These are phyloP conservation scores for Nakazawaea sp. DNA, from an alignment of 805 yeast species.

Conservation along the genomic window DNA sequence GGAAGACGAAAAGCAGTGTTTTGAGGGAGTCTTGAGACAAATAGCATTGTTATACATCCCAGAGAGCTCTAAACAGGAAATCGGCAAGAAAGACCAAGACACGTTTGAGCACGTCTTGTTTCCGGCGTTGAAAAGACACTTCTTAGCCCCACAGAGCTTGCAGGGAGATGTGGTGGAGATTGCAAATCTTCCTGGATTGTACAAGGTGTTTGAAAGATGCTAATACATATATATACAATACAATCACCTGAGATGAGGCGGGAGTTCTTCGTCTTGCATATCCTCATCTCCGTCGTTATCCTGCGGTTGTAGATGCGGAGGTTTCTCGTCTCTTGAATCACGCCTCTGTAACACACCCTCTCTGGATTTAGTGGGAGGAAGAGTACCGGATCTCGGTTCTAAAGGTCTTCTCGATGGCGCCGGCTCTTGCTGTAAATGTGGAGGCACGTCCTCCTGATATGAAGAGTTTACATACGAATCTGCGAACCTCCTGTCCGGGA, in stretches of 20 bases:
- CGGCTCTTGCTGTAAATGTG: too few species aligned
- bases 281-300: not conserved
- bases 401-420: constrained; percentile 6
- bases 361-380: not conserved
- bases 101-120: constrained; percentile 53
- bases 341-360: not conserved
- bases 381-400: constrained; percentile 7
- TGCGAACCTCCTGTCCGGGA: not conserved
- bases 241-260: constrained; percentile 9
- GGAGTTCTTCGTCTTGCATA: constrained; percentile 9
- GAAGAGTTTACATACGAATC: constrained; percentile 7
- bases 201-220: constrained; percentile 90
- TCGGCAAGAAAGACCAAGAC: constrained; percentile 18
- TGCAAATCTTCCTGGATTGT: constrained; percentile 87
- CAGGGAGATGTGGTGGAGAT: constrained; percentile 63
- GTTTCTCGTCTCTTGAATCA: constrained; percentile 1
- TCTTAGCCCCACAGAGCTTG: constrained; percentile 56
- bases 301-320: constrained; percentile 7
- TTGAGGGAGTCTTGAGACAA: constrained; percentile 58
- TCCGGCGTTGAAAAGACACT: constrained; percentile 54
- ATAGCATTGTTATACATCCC: constrained; percentile 74
- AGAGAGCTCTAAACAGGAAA: constrained; percentile 23
- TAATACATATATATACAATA: constrained; percentile 19
- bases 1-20: constrained; percentile 61
- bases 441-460: too few species aligned